Conservation (phyloP, 1,284 basidiomycete species). For the Cutaneotrichosporon sp. region DNA sequence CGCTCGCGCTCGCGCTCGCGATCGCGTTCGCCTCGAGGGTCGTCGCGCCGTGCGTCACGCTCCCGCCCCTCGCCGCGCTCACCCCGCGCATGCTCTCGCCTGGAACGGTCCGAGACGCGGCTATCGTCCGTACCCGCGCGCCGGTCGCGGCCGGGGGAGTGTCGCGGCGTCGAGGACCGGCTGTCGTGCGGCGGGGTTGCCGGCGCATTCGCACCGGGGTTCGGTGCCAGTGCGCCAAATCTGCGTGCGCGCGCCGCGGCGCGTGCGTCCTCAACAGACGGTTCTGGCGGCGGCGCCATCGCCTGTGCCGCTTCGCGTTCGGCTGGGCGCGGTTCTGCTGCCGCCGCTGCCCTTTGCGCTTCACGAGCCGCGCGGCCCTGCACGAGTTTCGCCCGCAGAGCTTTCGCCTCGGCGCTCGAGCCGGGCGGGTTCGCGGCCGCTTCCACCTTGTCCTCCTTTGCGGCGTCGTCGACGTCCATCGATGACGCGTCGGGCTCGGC, state of each 20-base stretch:
- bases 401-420: slow-evolving; percentile 19
- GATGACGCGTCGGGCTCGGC: slow-evolving; percentile 3
- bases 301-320: slow-evolving; percentile 3
- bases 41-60: no score
- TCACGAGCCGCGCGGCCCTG: slow-evolving; percentile 14
- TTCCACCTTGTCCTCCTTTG: slow-evolving; percentile 4
- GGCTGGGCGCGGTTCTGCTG: slow-evolving; percentile 1
- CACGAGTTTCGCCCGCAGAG: slow-evolving; percentile 30
- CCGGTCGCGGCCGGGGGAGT: slow-evolving; percentile 6
- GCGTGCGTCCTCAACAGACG: slow-evolving; percentile 32
- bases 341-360: slow-evolving; percentile 1
- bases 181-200: slow-evolving; percentile 1
- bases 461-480: not conserved
- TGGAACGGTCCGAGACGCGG: slow-evolving; percentile 31
- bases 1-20: not conserved
- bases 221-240: slow-evolving; percentile 27
- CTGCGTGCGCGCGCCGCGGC: slow-evolving; percentile 33
- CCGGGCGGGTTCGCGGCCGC: not conserved
- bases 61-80: slow-evolving; percentile 20
- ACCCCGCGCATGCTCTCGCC: no score
- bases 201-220: slow-evolving; percentile 6
- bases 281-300: slow-evolving; percentile 32
- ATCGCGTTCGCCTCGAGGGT: not conserved
- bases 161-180: slow-evolving; percentile 1
- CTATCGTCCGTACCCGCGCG: slow-evolving; percentile 39